phyloP scores from a whole-genome alignment of 306 rosid genomes.

The Ziziphus jujuba region DNA sequence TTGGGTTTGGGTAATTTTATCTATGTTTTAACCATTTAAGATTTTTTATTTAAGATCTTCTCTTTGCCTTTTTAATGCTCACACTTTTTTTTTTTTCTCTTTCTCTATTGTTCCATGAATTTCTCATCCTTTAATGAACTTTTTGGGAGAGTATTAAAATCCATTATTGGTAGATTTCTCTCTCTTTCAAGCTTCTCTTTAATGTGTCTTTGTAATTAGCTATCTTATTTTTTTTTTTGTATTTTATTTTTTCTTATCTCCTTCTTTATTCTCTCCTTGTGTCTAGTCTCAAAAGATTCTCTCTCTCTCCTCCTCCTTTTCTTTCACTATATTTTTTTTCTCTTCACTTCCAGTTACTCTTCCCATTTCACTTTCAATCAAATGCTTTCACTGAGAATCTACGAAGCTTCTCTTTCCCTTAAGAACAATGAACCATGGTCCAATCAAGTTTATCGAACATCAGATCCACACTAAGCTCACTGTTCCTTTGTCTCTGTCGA shows the following conservation, averaged over 20 bases:
- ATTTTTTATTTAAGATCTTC: too few relatives aligned
- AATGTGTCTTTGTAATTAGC: conserved; percentile 35
- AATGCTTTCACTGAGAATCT: conserved; percentile 24
- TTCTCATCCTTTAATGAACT: conserved; percentile 48
- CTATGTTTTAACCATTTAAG: conserved; percentile 2
- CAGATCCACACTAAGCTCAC: conserved; percentile 43
- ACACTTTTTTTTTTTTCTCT: conserved; percentile 25
- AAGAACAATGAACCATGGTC: conserved; percentile 27
- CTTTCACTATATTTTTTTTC: too few relatives aligned
- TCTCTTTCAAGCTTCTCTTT: conserved; percentile 49
- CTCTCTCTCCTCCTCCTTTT: neutral
- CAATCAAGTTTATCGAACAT: conserved; percentile 50
- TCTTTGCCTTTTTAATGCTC: conserved; percentile 35
- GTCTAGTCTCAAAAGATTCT: conserved; percentile 43
- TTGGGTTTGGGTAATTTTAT: neutral
- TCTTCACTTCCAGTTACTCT: too few relatives aligned
- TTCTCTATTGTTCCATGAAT: conserved; percentile 43
- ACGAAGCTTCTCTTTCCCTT: conserved; percentile 5
- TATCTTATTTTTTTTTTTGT: conserved; percentile 32
- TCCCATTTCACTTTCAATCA: conserved; percentile 33
- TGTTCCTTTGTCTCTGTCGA: neutral
- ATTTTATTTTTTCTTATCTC: conserved; percentile 37
- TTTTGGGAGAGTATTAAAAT: conserved; percentile 30
- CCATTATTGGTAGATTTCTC: conserved; percentile 31
- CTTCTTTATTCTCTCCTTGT: conserved; percentile 48